phyloP scores from a whole-genome alignment of 805 yeast species.

The Myxozyma udenii region DNA sequence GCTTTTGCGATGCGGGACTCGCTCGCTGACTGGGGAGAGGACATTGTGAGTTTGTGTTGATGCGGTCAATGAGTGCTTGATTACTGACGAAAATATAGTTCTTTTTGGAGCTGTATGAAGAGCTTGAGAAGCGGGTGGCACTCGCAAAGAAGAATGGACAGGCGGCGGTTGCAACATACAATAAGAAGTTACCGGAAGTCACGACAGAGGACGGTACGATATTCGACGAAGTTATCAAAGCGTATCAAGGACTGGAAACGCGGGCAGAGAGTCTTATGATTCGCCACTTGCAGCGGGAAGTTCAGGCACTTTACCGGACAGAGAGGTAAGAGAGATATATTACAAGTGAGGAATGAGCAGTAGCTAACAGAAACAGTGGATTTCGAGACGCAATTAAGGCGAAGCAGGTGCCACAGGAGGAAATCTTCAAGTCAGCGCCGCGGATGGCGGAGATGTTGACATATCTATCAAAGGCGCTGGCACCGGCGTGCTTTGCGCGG shows the following conservation, averaged over 20 bases:
- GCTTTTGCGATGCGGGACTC: constrained; percentile 41
- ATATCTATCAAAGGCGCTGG: constrained; percentile 16
- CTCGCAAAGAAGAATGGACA: constrained; percentile 7
- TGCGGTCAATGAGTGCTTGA: too few species aligned
- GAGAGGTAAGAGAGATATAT: constrained; percentile 1
- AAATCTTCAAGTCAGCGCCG: constrained; percentile 11
- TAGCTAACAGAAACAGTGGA: not conserved
- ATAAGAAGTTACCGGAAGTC: constrained; percentile 25
- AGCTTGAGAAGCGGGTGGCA: constrained; percentile 34
- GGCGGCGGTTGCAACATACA: constrained; percentile 6
- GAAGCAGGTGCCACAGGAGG: constrained; percentile 11
- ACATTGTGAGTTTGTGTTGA: constrained; percentile 32
- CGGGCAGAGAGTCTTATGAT: constrained; percentile 37
- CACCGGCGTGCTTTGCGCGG: constrained; percentile 14
- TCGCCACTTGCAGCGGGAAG: constrained; percentile 34
- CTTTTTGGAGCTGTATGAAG: constrained; percentile 46
- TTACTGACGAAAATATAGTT: constrained; percentile 29
- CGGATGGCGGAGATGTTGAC: constrained; percentile 18
- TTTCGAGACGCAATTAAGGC: constrained; percentile 19
- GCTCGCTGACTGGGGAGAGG: constrained; percentile 46
- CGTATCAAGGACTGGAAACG: constrained; percentile 39
- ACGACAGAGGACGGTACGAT: constrained; percentile 40
- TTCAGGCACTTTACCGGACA: constrained; percentile 19
- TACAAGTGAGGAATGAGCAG: not conserved
- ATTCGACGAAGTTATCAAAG: constrained; percentile 45